phyloP scores from a whole-genome alignment of 1,284 basidiomycete genomes.

The Neolentinus lepideus region DNA sequence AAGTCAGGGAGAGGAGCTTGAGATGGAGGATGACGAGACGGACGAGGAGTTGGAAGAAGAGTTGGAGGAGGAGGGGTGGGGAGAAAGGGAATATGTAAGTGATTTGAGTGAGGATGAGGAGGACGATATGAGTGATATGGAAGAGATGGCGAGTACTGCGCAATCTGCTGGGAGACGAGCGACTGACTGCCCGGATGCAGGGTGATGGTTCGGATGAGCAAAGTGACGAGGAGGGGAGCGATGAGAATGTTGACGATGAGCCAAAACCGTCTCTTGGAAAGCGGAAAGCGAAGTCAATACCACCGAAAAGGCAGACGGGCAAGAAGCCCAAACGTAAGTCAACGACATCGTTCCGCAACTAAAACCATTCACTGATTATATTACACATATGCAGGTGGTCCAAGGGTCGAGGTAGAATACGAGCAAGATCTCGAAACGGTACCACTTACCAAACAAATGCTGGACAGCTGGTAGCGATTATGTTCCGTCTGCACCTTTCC shows the following conservation, averaged over 20 bases:
- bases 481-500: neutral
- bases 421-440: slow-evolving; percentile 70
- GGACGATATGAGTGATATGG: slow-evolving; percentile 64
- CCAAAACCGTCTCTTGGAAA: slow-evolving; percentile 45
- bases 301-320: slow-evolving; percentile 42
- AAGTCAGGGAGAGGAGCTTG: slow-evolving; percentile 33
- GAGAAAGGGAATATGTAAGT: slow-evolving; percentile 81
- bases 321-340: slow-evolving; percentile 53
- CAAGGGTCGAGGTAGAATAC: slow-evolving; percentile 92
- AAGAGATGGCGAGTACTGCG: slow-evolving; percentile 50
- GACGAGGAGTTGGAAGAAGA: slow-evolving; percentile 47
- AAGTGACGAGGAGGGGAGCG: slow-evolving; percentile 21
- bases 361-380: slow-evolving; percentile 11
- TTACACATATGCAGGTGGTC: slow-evolving; percentile 44
- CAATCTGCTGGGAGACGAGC: slow-evolving; percentile 3
- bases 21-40: slow-evolving; percentile 36
- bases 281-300: slow-evolving; percentile 49
- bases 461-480: slow-evolving; percentile 50
- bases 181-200: slow-evolving; percentile 18
- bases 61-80: slow-evolving; percentile 51
- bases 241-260: slow-evolving; percentile 15
- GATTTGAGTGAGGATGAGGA: slow-evolving; percentile 69
- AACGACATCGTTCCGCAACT: slow-evolving; percentile 1
- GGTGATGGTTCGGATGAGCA: slow-evolving; percentile 21
- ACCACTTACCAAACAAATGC: slow-evolving; percentile 47